phyloP scores from a whole-genome alignment of 495 filamentous ascomycete genomes.

The Aspergillus bridgeri region DNA sequence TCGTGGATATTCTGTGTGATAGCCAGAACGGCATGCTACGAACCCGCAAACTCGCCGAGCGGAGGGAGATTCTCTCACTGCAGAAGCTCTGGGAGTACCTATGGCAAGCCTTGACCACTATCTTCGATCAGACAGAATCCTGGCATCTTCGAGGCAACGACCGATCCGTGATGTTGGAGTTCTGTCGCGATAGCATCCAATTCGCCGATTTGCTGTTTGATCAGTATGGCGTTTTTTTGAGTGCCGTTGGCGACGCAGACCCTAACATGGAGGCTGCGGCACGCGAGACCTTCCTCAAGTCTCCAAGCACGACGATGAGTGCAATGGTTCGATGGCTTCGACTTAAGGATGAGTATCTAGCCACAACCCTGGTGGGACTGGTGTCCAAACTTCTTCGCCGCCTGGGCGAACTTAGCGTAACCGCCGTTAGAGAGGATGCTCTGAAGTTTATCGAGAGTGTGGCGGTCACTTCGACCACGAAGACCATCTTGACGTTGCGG shows the following conservation, averaged over 20 bases:
- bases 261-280: constrained; percentile 37
- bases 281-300: constrained; percentile 45
- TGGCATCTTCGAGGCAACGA: constrained; percentile 71
- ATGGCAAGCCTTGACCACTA: constrained; percentile 73
- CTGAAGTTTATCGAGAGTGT: constrained; percentile 59
- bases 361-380: constrained; percentile 64
- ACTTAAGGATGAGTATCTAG: constrained; percentile 79
- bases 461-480: constrained; percentile 53
- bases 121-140: constrained; percentile 76
- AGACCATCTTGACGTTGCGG: constrained; percentile 68
- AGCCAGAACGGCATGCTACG: constrained; percentile 75
- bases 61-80: constrained; percentile 60
- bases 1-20: constrained; percentile 81
- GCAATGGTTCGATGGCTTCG: constrained; percentile 78
- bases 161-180: constrained; percentile 77
- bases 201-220: constrained; percentile 82
- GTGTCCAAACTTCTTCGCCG: constrained; percentile 69
- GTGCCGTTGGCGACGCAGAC: constrained; percentile 54
- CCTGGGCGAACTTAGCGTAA: constrained; percentile 64
- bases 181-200: constrained; percentile 90
- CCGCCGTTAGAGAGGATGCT: constrained; percentile 57
- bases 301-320: constrained; percentile 61
- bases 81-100: constrained; percentile 75
- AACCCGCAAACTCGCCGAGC: constrained; percentile 52
- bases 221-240: constrained; percentile 73